A percentile compares a stretch with the other conserved stretches of the same genome.
Evolutionary conservation across 2,329 filamentous ascomycete species (phyloP).

Genomic region (Pseudogymnoascus sp.): DNA sequence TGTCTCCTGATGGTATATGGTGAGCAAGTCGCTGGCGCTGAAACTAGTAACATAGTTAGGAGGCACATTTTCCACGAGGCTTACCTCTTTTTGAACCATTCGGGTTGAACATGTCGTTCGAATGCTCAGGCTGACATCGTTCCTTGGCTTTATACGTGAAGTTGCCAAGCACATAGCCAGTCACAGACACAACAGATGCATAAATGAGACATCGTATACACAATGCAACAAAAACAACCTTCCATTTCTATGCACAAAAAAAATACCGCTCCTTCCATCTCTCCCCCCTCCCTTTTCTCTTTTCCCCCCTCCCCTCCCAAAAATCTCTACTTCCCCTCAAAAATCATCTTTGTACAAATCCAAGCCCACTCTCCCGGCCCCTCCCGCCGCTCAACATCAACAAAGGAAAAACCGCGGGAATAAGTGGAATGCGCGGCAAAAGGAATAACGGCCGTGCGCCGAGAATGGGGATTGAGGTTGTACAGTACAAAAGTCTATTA

Average conservation of each 20-base stretch:
- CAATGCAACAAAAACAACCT: neutral
- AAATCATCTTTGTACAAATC: constrained; percentile 1
- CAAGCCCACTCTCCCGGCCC: neutral
- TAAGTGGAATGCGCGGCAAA: neutral
- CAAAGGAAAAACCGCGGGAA: constrained; percentile 6
- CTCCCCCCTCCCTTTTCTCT: constrained; percentile 42
- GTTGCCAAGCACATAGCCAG: neutral
- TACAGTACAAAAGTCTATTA: constrained; percentile 8
- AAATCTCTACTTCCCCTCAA: neutral
- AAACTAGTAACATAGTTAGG: neutral
- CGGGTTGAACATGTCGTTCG: neutral
- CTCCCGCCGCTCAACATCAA: neutral
- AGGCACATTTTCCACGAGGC: neutral
- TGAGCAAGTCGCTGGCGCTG: neutral
- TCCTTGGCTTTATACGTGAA: neutral
- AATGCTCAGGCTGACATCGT: neutral
- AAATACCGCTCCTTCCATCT: constrained; percentile 32
- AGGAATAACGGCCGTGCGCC: constrained; percentile 7
- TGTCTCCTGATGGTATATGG: too few relatives aligned
- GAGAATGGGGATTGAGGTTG: neutral
- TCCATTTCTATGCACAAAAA: constrained; percentile 12
- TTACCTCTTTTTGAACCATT: neutral
- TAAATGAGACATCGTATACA: neutral
- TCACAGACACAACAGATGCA: neutral
- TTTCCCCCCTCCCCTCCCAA: neutral